phyloP scores from a whole-genome alignment of 2,329 filamentous ascomycete species.

The Xenoacremonium recifei region DNA sequence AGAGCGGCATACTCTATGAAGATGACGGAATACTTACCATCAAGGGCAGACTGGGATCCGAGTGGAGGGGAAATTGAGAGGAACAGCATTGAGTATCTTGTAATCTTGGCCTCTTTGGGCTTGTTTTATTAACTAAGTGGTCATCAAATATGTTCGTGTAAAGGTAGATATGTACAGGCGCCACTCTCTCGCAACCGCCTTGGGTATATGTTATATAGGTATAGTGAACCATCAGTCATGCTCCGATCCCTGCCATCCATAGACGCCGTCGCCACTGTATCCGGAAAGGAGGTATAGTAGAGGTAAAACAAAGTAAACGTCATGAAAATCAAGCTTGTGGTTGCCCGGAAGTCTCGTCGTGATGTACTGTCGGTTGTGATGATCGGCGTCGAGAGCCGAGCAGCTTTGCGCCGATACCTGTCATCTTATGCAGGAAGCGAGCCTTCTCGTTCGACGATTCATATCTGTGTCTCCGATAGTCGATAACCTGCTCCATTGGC shows the following conservation, averaged over 20 bases:
- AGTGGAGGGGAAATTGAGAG: no score
- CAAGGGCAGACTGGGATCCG: no score
- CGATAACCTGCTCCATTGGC: conserved; percentile 14
- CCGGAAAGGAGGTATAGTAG: no score
- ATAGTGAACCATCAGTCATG: no score
- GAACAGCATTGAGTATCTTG: no score
- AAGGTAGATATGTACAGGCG: conserved; percentile 21
- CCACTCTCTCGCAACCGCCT: conserved; percentile 11
- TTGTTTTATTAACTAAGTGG: conserved; percentile 15
- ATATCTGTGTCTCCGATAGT: conserved; percentile 12
- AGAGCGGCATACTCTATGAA: no score
- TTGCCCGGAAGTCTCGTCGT: conserved; percentile 24
- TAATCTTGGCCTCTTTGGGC: no score
- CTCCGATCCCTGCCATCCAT: conserved; percentile 14
- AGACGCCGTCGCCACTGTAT: conserved; percentile 19
- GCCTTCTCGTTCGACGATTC: conserved; percentile 16
- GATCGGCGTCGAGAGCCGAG: conserved; percentile 26
- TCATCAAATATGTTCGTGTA: conserved; percentile 10
- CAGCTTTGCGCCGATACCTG: conserved; percentile 24
- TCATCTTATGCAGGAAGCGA: conserved; percentile 23
- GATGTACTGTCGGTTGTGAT: conserved; percentile 30
- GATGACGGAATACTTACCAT: no score
- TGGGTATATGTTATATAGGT: conserved; percentile 22
- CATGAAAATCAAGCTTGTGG: conserved; percentile 17
- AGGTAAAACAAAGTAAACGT: conserved; percentile 11